Percentiles rank a stretch among this genome's conserved stretches.
phyloP scores from a whole-genome alignment of 2,329 filamentous ascomycete species.

The Ascochyta pisi region DNA sequence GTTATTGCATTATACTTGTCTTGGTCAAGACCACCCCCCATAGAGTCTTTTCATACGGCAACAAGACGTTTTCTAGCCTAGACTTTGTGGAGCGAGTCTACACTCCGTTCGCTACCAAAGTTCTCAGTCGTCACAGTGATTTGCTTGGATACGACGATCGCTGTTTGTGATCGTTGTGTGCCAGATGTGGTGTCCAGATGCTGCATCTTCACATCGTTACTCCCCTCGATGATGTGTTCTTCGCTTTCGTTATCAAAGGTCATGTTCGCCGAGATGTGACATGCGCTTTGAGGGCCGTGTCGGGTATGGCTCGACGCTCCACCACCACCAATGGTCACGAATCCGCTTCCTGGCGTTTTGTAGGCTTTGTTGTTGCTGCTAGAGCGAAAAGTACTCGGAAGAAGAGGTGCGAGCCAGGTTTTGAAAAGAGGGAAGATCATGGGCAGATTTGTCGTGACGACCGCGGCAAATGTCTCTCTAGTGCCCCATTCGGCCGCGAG shows the following conservation, averaged over 20 bases:
- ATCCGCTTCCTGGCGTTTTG: conserved; percentile 19
- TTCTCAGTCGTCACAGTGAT: conserved; percentile 27
- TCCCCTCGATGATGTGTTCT: conserved; percentile 16
- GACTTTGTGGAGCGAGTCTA: too few relatives aligned
- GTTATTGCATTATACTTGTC: too few relatives aligned
- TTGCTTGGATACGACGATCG: conserved; percentile 21
- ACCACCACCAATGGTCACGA: conserved; percentile 27
- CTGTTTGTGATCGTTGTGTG: background rate
- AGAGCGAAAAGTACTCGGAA: conserved; percentile 19
- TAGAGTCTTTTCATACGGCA: too few relatives aligned
- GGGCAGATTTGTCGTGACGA: conserved; percentile 54
- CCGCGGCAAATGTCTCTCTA: conserved; percentile 56
- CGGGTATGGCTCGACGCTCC: conserved; percentile 12
- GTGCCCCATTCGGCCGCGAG: conserved; percentile 55
- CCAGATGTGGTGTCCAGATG: background rate
- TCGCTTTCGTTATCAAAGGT: conserved; percentile 25
- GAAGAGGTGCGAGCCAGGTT: conserved; percentile 17
- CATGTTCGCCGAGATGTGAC: conserved; percentile 13
- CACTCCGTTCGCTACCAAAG: background rate
- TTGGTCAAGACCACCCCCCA: too few relatives aligned
- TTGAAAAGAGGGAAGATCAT: conserved; percentile 39
- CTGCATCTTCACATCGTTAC: conserved; percentile 18
- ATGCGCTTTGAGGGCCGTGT: background rate
- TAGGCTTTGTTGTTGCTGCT: conserved; percentile 22
- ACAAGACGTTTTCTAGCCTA: too few relatives aligned